Conservation (phyloP, 2,329 filamentous ascomycete genomes). For the Ascochyta clinopodiicola region DNA sequence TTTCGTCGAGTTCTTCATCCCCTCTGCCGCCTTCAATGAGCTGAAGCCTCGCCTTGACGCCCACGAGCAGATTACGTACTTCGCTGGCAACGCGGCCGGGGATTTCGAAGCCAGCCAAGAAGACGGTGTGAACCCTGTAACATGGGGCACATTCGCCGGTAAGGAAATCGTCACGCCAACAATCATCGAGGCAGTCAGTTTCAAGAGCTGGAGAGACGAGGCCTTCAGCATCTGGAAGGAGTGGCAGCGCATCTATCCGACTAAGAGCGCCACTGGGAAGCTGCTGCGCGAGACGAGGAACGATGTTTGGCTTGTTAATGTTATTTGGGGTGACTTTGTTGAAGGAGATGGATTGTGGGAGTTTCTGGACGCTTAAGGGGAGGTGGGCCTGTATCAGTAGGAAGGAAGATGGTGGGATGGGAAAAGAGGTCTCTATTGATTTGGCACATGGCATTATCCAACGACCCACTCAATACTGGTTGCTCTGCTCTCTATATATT, state of each 20-base stretch:
- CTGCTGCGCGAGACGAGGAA: slow-evolving; percentile 71
- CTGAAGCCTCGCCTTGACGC: slow-evolving; percentile 72
- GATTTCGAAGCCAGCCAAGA: slow-evolving; percentile 74
- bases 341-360: slow-evolving; percentile 76
- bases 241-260: slow-evolving; percentile 89
- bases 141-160: slow-evolving; percentile 93
- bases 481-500: no score
- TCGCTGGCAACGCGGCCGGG: slow-evolving; percentile 79
- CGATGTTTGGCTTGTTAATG: slow-evolving; percentile 87
- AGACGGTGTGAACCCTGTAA: slow-evolving; percentile 86
- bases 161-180: slow-evolving; percentile 97
- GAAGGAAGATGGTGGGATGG: background rate
- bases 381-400: background rate
- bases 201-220: slow-evolving; percentile 93
- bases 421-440: no score
- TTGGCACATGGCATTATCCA: no score
- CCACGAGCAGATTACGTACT: slow-evolving; percentile 79
- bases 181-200: slow-evolving; percentile 94
- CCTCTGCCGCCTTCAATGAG: slow-evolving; percentile 71
- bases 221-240: slow-evolving; percentile 95
- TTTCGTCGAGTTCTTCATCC: slow-evolving; percentile 95
- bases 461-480: no score
- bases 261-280: slow-evolving; percentile 72
- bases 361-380: slow-evolving; percentile 54
- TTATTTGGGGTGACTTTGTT: slow-evolving; percentile 82